phyloP scores from a whole-genome alignment of 2,329 filamentous ascomycete species.

The Coniella lustricola region DNA sequence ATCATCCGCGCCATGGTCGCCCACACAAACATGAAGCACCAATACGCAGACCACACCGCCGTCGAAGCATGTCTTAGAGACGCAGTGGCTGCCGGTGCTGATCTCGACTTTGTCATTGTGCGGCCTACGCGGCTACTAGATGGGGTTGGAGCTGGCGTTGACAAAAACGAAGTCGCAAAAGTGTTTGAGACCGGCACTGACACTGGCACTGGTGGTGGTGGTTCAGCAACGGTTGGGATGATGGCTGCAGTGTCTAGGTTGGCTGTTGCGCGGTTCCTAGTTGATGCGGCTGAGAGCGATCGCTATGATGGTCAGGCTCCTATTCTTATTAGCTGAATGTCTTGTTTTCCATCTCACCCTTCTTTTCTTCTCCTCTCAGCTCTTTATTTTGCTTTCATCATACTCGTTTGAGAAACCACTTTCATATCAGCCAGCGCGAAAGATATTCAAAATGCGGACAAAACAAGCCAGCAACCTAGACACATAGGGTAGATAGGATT shows the following conservation, averaged over 20 bases:
- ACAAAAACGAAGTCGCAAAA: background rate
- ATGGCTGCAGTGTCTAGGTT: slow-evolving; percentile 21
- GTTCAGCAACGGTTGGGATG: slow-evolving; percentile 25
- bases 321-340: slow-evolving; percentile 1
- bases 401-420: too few relatives aligned
- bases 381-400: too few relatives aligned
- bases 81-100: slow-evolving; percentile 13
- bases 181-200: slow-evolving; percentile 22
- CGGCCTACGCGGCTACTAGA: slow-evolving; percentile 9
- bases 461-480: too few relatives aligned
- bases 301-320: slow-evolving; percentile 25
- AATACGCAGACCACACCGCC: slow-evolving; percentile 39
- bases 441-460: too few relatives aligned
- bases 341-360: too few relatives aligned
- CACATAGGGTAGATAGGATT: background rate
- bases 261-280: slow-evolving; percentile 33
- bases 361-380: too few relatives aligned
- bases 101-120: background rate
- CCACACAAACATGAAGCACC: slow-evolving; percentile 38
- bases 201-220: too few relatives aligned
- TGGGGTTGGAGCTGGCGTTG: background rate
- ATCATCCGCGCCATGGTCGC: slow-evolving; percentile 38
- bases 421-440: too few relatives aligned
- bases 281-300: slow-evolving; percentile 27
- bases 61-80: slow-evolving; percentile 35